These are phyloP conservation scores for Boeremia exigua DNA, from an alignment of 2,329 filamentous ascomycete genomes.

Conservation along the genomic window DNA sequence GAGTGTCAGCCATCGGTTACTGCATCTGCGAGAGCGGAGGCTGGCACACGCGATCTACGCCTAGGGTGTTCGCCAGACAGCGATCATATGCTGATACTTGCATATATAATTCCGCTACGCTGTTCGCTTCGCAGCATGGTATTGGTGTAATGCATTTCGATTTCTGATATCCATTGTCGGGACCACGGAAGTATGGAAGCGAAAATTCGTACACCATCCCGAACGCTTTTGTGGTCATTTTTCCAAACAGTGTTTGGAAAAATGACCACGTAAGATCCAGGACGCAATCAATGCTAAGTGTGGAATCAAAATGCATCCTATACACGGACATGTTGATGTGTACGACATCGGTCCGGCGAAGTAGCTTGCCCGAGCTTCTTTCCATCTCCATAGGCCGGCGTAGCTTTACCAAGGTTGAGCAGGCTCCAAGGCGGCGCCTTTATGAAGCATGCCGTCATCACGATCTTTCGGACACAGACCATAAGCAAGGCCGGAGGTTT, in stretches of 20 bases:
- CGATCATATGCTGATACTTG: constrained; percentile 15
- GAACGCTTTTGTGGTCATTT: not conserved
- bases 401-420: not conserved
- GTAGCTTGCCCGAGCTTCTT: not conserved
- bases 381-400: not conserved
- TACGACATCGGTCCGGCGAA: not conserved
- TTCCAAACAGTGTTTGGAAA: not conserved
- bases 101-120: constrained; percentile 1
- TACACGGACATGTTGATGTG: not conserved
- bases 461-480: not conserved
- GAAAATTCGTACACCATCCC: not conserved
- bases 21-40: not conserved
- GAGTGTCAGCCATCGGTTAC: constrained; percentile 3
- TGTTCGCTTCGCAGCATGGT: constrained; percentile 3
- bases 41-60: constrained; percentile 12
- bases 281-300: not conserved
- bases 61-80: constrained; percentile 9
- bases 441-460: constrained; percentile 12
- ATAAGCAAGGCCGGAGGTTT: not conserved
- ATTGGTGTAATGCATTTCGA: not conserved
- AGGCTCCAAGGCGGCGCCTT: constrained; percentile 6
- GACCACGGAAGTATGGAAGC: not conserved
- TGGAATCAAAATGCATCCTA: not conserved
- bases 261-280: not conserved
- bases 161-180: not conserved